phyloP scores from a whole-genome alignment of 2,329 filamentous ascomycete species.

The Aspergillus sp. region DNA sequence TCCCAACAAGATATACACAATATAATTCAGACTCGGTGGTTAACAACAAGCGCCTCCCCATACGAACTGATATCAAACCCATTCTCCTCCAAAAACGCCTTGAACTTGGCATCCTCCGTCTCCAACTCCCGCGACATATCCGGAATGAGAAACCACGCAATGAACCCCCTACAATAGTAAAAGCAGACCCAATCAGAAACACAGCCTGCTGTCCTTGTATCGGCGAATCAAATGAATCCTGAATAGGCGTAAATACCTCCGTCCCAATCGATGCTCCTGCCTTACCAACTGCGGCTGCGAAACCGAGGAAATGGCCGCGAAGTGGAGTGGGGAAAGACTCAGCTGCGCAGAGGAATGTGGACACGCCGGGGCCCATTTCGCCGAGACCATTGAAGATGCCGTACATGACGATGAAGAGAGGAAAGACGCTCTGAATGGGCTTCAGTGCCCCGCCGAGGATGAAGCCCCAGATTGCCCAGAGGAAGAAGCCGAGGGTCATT shows the following conservation, averaged over 20 bases:
- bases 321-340: conserved; percentile 50
- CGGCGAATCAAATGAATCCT: conserved; percentile 38
- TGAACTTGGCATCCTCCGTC: conserved; percentile 43
- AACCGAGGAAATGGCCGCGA: conserved; percentile 47
- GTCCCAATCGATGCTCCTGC: conserved; percentile 49
- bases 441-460: conserved; percentile 45
- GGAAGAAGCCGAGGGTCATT: conserved; percentile 47
- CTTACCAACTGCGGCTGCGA: conserved; percentile 46
- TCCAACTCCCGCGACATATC: conserved; percentile 40
- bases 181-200: conserved; percentile 49
- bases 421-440: conserved; percentile 44
- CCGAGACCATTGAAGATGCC: conserved; percentile 47
- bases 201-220: conserved; percentile 46
- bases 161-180: conserved; percentile 44
- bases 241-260: conserved; percentile 49
- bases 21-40: too few relatives aligned
- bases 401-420: conserved; percentile 49
- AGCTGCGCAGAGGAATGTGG: conserved; percentile 32
- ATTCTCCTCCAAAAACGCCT: conserved; percentile 39
- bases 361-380: conserved; percentile 48
- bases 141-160: conserved; percentile 44
- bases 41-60: neutral
- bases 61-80: conserved; percentile 30
- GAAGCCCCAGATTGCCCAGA: conserved; percentile 46
- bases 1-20: too few relatives aligned